Evolutionary conservation across 768 basidiomycete genomes (phyloP).

Genomic region (Mycena vitilis): DNA sequence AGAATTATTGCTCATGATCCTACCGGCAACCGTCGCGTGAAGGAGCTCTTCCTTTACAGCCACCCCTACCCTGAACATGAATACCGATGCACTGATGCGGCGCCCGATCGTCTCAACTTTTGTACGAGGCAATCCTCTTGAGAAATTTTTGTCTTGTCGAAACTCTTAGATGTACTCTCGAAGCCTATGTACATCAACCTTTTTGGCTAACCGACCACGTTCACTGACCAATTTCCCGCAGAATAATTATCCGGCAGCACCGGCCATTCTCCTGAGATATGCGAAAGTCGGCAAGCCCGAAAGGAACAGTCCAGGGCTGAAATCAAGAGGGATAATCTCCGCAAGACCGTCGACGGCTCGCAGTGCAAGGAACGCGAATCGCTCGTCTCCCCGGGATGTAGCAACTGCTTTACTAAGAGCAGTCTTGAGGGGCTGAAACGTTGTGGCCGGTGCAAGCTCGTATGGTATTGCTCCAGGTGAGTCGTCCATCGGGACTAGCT

Average conservation of each 20-base stretch:
- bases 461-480: constrained; percentile 16
- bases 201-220: background rate
- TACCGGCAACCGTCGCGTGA: constrained; percentile 11
- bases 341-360: no score
- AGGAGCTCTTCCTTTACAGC: constrained; percentile 13
- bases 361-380: no score
- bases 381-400: no score
- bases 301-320: no score
- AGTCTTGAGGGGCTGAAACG: no score
- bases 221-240: no score
- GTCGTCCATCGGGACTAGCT: background rate
- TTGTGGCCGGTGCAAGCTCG: background rate
- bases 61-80: constrained; percentile 7
- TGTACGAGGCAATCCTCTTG: background rate
- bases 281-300: no score
- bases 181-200: constrained; percentile 9
- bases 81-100: background rate
- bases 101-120: constrained; percentile 8
- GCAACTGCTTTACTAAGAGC: no score
- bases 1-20: constrained; percentile 23
- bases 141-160: constrained; percentile 17
- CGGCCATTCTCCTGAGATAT: no score
- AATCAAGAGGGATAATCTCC: no score
- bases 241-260: no score
- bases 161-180: constrained; percentile 10